These are phyloP conservation scores for Fusarium burgessii DNA, from an alignment of 2,329 filamentous ascomycete genomes.

Conservation along the genomic window DNA sequence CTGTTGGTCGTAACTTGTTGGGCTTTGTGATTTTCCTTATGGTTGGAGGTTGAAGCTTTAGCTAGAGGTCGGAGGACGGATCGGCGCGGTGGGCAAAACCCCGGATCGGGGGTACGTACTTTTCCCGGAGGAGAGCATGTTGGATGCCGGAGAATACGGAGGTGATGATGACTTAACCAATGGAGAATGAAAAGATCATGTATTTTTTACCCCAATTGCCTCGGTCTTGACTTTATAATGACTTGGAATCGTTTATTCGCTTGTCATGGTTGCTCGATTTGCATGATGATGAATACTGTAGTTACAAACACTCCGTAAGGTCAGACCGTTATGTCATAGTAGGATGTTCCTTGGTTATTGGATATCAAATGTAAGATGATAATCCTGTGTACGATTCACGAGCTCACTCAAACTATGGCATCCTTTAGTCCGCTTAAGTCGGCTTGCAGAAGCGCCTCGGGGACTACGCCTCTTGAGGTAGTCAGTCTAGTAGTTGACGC, in stretches of 20 bases:
- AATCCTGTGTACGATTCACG: conserved; percentile 6
- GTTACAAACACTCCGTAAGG: not conserved
- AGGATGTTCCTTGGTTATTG: not conserved
- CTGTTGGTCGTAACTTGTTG: not conserved
- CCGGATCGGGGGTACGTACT: conserved; percentile 38
- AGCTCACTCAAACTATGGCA: not conserved
- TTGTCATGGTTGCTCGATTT: not conserved
- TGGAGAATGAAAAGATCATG: not conserved
- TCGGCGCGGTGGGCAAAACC: conserved; percentile 38
- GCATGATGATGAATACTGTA: not conserved
- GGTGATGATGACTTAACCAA: not conserved
- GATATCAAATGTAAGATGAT: not conserved
- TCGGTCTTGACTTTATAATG: not conserved
- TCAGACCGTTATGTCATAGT: not conserved
- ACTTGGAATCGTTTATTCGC: not conserved
- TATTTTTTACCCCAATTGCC: not conserved
- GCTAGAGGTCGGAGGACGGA: conserved; percentile 27
- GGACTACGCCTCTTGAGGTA: conserved; percentile 12
- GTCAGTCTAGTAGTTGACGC: not conserved
- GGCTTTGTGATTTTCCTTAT: not conserved
- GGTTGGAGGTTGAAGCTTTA: conserved; percentile 20
- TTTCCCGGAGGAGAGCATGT: not conserved
- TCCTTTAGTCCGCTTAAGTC: not conserved
- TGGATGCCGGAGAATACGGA: conserved; percentile 4
- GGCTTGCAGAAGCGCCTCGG: not conserved